These are phyloP conservation scores for Wickerhamomyces silvicola DNA, from an alignment of 805 yeast species.

Conservation along the genomic window DNA sequence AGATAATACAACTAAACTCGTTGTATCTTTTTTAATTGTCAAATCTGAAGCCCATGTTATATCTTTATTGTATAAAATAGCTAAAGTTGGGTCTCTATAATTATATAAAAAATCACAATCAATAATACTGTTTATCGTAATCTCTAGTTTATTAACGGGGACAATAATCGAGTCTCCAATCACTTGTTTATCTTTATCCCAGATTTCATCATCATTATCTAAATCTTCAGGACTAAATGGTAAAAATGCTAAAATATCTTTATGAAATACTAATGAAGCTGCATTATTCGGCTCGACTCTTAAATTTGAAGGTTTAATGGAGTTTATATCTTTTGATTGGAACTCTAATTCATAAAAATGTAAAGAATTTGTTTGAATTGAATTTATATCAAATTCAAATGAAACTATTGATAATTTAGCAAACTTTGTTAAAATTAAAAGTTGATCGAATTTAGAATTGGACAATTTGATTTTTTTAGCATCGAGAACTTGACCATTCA, in stretches of 20 bases:
- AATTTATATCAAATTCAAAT: constrained; percentile 54
- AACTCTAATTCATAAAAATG: constrained; percentile 81
- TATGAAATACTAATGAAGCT: constrained; percentile 52
- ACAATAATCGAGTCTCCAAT: constrained; percentile 46
- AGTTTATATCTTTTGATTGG: constrained; percentile 40
- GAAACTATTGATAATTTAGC: constrained; percentile 75
- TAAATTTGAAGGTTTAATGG: constrained; percentile 24
- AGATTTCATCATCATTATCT: constrained; percentile 27
- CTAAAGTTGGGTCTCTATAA: constrained; percentile 79
- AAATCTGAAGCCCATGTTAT: constrained; percentile 78
- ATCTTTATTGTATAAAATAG: constrained; percentile 50
- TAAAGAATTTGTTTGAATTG: constrained; percentile 66
- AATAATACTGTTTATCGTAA: constrained; percentile 52
- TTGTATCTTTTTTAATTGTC: constrained; percentile 54
- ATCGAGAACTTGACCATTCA: constrained; percentile 65
- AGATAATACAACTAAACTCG: constrained; percentile 56
- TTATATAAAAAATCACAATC: constrained; percentile 68
- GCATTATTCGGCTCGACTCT: constrained; percentile 50
- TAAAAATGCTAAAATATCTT: constrained; percentile 64
- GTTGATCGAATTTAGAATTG: constrained; percentile 48
- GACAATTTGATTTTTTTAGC: constrained; percentile 43
- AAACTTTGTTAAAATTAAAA: constrained; percentile 58
- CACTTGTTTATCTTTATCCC: constrained; percentile 10
- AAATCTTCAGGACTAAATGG: constrained; percentile 50
- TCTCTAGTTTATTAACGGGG: constrained; percentile 49